These are phyloP conservation scores for Testicularia cyperi DNA, from an alignment of 1,284 basidiomycete species.

Conservation along the genomic window DNA sequence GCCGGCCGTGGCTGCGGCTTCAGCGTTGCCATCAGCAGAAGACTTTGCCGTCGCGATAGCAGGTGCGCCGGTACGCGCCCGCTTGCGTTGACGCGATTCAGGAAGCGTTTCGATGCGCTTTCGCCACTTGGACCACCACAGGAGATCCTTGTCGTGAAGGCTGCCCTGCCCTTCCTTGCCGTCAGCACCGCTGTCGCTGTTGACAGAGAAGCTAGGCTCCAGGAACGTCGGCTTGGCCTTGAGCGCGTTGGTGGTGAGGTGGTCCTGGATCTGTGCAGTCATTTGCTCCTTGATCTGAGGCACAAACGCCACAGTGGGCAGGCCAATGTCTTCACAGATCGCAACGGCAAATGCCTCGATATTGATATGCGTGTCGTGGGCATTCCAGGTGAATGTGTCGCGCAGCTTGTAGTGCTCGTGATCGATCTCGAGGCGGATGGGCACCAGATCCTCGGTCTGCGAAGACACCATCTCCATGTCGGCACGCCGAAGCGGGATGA, in stretches of 20 bases:
- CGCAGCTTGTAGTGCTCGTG: conserved; percentile 84
- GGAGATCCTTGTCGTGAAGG: conserved; percentile 29
- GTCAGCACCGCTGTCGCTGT: conserved; percentile 4
- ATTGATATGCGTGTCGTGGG: conserved; percentile 81
- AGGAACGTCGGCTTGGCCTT: conserved; percentile 28
- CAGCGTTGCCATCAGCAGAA: background rate
- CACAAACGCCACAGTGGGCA: conserved; percentile 71
- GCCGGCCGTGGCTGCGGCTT: background rate
- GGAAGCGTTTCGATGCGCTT: conserved; percentile 15
- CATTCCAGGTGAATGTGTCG: conserved; percentile 96
- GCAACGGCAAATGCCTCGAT: conserved; percentile 86
- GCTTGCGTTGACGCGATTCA: conserved; percentile 8
- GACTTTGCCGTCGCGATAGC: too few relatives aligned
- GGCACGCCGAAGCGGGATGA: conserved; percentile 33
- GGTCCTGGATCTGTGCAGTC: conserved; percentile 82
- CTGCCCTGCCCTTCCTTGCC: conserved; percentile 27
- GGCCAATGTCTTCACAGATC: conserved; percentile 85
- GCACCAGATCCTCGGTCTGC: conserved; percentile 77
- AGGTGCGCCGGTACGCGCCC: conserved; percentile 52
- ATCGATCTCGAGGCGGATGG: conserved; percentile 91
- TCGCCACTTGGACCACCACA: conserved; percentile 41
- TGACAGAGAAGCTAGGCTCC: conserved; percentile 1
- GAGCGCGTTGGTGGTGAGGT: conserved; percentile 56
- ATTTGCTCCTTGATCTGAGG: conserved; percentile 78
- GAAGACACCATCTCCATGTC: conserved; percentile 68